These are phyloP conservation scores for Trichoderma gracile DNA, from an alignment of 2,329 filamentous ascomycete genomes.

Conservation along the genomic window DNA sequence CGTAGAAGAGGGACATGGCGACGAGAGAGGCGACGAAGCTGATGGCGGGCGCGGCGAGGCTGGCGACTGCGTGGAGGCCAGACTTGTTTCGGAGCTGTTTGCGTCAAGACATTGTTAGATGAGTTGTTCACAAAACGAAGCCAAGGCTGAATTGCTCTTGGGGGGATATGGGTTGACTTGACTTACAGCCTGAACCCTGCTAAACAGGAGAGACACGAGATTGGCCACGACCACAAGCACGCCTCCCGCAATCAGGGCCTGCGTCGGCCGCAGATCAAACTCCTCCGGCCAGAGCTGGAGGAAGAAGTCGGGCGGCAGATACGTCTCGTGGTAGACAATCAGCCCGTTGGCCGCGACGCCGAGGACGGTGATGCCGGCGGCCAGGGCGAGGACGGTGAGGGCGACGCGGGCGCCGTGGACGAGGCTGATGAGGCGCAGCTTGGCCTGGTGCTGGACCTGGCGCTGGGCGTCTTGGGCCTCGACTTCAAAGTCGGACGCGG, in stretches of 20 bases:
- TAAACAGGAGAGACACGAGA: conserved; percentile 48
- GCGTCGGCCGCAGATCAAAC: conserved; percentile 58
- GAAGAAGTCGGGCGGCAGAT: conserved; percentile 48
- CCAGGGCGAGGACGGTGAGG: conserved; percentile 52
- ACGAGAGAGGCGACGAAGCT: conserved; percentile 47
- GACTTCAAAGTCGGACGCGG: conserved; percentile 52
- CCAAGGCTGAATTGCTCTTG: not conserved
- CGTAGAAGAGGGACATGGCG: conserved; percentile 59
- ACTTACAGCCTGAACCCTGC: conserved; percentile 54
- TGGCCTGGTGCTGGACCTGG: conserved; percentile 42
- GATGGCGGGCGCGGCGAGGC: conserved; percentile 35
- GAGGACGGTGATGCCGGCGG: conserved; percentile 53
- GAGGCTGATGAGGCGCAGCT: conserved; percentile 42
- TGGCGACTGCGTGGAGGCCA: conserved; percentile 29
- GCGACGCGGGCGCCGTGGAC: conserved; percentile 49
- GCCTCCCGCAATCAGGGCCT: conserved; percentile 56
- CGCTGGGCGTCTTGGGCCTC: conserved; percentile 43
- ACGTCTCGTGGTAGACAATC: conserved; percentile 56
- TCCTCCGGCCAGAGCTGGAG: conserved; percentile 60
- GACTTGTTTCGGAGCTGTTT: conserved; percentile 31
- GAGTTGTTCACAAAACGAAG: not conserved
- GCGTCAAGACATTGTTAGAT: not conserved
- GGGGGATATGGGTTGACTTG: no score
- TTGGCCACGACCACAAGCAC: conserved; percentile 52
- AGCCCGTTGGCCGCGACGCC: conserved; percentile 57